Evolutionary conservation across 2,329 filamentous ascomycete genomes (phyloP), one percentile per base, ranked within the genome.

Genomic region (Neurospora sp.): DNA sequence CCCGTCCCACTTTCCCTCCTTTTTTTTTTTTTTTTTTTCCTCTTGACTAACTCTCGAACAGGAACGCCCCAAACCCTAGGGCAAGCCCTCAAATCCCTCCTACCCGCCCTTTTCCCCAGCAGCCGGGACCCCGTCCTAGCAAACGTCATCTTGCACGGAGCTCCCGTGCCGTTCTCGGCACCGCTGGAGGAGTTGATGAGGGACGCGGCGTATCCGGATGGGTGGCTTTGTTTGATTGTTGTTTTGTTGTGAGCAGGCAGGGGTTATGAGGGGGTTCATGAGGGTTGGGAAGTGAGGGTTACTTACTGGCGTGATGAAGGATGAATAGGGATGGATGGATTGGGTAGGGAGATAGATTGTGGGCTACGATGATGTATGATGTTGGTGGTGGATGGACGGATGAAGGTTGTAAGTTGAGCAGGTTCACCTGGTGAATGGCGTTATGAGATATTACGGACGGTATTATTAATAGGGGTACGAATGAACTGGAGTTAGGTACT

Each of bases 81-180:
- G 1, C 87, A 88, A 66, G 93, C 92, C 0, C 84, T 98, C 70
- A 91, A 93, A 77, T 82, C 81, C 4, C 80, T 96, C 13, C 83
- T 98, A 19, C 95, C 95, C 0, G 86, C 86, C 68, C 82, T 99
- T 28, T 99, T 99, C 78, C 95, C 94, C 0, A 96, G 93, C 78
- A 89, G 91, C 74, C 85, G 93, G 70, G 94, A 93, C 77, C 90
- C 93, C 0, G 88, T 97, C 11, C 85, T 97, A 67, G 96, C 95
- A 1, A 90, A 91, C 71, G 91, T 92, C 1, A 86, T 98, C 7
- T 80, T 98, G 76, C 96, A 99, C 81, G 96, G 96, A 0, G 92
- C 90, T 1, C 86, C 89, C 0, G 87, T 97, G 71, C 95, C 96
- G 0, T 91, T 98, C 82, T 81, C 84, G 71, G 91, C 93, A 1